These are phyloP conservation scores for Annulohypoxylon bovei DNA, from an alignment of 495 filamentous ascomycete genomes.

Conservation along the genomic window DNA sequence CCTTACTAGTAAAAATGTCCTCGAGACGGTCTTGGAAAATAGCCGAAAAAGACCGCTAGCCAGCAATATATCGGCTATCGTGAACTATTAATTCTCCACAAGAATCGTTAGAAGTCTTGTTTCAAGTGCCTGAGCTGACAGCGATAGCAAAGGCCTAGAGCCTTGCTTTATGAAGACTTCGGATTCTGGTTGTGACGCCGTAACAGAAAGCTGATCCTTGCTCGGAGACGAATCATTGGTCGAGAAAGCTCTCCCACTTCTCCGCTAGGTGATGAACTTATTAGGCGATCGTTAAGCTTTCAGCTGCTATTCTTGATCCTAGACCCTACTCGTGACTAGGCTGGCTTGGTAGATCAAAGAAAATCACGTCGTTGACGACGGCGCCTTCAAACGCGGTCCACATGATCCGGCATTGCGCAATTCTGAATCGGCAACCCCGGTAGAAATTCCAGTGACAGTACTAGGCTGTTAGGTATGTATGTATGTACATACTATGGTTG, in stretches of 20 bases:
- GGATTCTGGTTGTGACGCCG: slow-evolving; percentile 11
- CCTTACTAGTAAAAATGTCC: slow-evolving; percentile 1
- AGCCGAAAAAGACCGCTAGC: slow-evolving; percentile 27
- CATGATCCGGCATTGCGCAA: slow-evolving; percentile 14
- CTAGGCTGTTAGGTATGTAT: not conserved
- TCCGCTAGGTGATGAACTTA: not conserved
- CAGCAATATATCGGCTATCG: slow-evolving; percentile 9
- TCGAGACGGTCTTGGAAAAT: slow-evolving; percentile 28
- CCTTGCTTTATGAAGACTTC: not conserved
- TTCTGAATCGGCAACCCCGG: slow-evolving; percentile 25
- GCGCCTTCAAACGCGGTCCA: slow-evolving; percentile 4
- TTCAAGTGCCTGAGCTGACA: slow-evolving; percentile 22
- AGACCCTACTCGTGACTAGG: slow-evolving; percentile 16
- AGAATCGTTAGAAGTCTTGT: slow-evolving; percentile 18
- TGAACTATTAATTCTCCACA: slow-evolving; percentile 27
- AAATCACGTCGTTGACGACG: slow-evolving; percentile 8
- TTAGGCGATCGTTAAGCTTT: slow-evolving; percentile 3
- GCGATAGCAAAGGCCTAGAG: slow-evolving; percentile 12
- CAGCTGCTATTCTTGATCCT: slow-evolving; percentile 1
- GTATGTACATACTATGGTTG: too few relatives aligned
- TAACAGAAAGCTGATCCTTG: slow-evolving; percentile 8
- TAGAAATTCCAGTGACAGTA: not conserved
- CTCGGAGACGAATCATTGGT: slow-evolving; percentile 14
- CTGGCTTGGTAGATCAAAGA: slow-evolving; percentile 8
- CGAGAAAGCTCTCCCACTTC: not conserved